phyloP scores from a whole-genome alignment of 2,329 filamentous ascomycete species.

The Balansia obtecta region DNA sequence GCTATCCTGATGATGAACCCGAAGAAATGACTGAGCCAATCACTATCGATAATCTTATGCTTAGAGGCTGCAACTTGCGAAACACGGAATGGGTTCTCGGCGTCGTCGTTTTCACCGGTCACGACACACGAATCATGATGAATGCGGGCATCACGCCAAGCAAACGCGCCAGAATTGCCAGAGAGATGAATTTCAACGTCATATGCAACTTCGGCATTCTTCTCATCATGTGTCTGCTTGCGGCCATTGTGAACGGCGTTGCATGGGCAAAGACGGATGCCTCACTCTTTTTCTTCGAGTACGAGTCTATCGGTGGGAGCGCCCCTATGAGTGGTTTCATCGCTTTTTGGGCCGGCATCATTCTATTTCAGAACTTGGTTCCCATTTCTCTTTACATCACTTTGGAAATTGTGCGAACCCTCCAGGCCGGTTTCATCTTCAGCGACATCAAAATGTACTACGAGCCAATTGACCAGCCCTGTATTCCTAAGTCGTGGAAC shows the following conservation, averaged over 20 bases:
- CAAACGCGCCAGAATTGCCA: conserved; percentile 82
- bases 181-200: conserved; percentile 94
- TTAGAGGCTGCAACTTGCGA: conserved; percentile 83
- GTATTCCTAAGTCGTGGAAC: conserved; percentile 96
- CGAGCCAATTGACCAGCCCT: conserved; percentile 83
- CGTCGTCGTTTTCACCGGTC: conserved; percentile 85
- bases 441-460: conserved; percentile 97
- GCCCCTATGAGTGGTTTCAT: conserved; percentile 79
- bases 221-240: conserved; percentile 76
- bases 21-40: conserved; percentile 85
- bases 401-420: conserved; percentile 84
- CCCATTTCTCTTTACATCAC: conserved; percentile 97
- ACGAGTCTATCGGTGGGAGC: conserved; percentile 63
- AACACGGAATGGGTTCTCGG: conserved; percentile 96
- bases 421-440: conserved; percentile 95
- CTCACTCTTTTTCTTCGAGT: conserved; percentile 74
- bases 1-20: conserved; percentile 46
- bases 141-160: conserved; percentile 92
- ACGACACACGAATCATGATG: conserved; percentile 98
- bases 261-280: conserved; percentile 65
- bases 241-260: conserved; percentile 73
- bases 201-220: conserved; percentile 91
- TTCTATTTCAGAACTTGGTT: conserved; percentile 96
- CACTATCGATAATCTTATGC: conserved; percentile 85
- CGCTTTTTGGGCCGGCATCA: conserved; percentile 90